Conservation (phyloP, 495 filamentous ascomycete species). For the Penicillium coprophilum region DNA sequence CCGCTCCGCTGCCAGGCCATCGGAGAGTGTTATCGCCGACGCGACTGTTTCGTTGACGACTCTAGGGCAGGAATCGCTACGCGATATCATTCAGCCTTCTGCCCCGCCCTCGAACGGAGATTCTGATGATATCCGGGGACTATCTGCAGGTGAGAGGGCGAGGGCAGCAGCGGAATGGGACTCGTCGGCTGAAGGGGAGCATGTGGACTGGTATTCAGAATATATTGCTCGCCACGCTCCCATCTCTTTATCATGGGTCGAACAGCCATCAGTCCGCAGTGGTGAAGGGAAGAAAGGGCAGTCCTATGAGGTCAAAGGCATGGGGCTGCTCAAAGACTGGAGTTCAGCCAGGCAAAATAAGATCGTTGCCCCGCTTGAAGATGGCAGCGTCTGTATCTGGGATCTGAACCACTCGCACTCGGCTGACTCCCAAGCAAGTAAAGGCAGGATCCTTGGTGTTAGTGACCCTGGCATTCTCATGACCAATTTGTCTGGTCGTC, state of each 20-base stretch:
- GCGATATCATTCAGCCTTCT: constrained; percentile 40
- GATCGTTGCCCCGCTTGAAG: constrained; percentile 76
- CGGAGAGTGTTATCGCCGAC: constrained; percentile 31
- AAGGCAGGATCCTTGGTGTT: constrained; percentile 63
- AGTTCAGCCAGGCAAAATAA: constrained; percentile 49
- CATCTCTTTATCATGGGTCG: constrained; percentile 71
- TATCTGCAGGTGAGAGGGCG: constrained; percentile 40
- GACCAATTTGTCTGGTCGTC: constrained; percentile 43
- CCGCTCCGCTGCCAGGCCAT: constrained; percentile 27
- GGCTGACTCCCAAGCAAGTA: constrained; percentile 37
- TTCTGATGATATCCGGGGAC: constrained; percentile 15
- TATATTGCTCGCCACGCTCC: constrained; percentile 81
- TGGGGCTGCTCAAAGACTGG: constrained; percentile 60
- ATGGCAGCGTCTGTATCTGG: constrained; percentile 86
- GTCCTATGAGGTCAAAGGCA: constrained; percentile 56
- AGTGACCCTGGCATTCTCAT: constrained; percentile 65
- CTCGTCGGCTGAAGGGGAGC: constrained; percentile 61
- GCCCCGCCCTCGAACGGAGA: constrained; percentile 12
- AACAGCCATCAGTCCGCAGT: constrained; percentile 49
- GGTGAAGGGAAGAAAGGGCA: constrained; percentile 38
- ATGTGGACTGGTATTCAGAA: constrained; percentile 80
- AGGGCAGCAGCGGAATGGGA: constrained; percentile 78
- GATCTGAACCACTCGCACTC: constrained; percentile 64
- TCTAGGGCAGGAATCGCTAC: constrained; percentile 36
- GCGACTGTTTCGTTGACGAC: constrained; percentile 35